Base-by-base conservation (phyloP, 257 asterid genomes). In the Cordia subcordata region DNA sequence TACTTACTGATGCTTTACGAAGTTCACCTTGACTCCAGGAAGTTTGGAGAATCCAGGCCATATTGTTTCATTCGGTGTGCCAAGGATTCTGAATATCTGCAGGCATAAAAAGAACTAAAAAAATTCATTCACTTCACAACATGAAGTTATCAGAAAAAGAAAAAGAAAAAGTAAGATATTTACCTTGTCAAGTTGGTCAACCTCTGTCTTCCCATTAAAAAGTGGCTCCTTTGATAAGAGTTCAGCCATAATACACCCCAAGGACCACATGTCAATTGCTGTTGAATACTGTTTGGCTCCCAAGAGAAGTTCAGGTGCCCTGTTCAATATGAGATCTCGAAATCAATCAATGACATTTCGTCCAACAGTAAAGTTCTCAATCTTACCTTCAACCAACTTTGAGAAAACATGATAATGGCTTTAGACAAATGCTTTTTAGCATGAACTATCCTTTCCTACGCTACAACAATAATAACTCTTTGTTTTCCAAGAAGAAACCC, bases 191-290 rank as follows among this genome's bases (percentile, higher is more conserved):
- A 90, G 85, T 68, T 90, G 96, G 32, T 87, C 95, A 39, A 83
- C 42, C 79, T 90, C 98, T 3, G 83, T 51, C 63, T 81, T 80
- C 57, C 96, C 96, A 59, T 76, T 81, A 62, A 90, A 90, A 63
- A 90, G 54, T 14, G 98, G 95, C 67, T 72, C 82, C 71, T 80
- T 83, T 3, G 83, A 73, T 54, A 90, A 72, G 21, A 90, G 63
- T 67, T 90, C 96, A 15, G 95, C 95, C 96, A 90, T 87, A 47
- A 90, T 85, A 73, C 98, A 90, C 18, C 98, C 98, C 54, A 87
- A 58, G 0, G 98, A 90, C 98, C 98, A 90, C 94, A 87, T 90
- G 68, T 90, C 98, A 51, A 90, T 85, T 60, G 96, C 96, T 11
- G 95, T 87, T 23, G 98, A 85, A 71, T 90, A 90, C 54, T 76